Conservation (phyloP, 345 rosid genomes). For the Carallia pectinifolia region DNA sequence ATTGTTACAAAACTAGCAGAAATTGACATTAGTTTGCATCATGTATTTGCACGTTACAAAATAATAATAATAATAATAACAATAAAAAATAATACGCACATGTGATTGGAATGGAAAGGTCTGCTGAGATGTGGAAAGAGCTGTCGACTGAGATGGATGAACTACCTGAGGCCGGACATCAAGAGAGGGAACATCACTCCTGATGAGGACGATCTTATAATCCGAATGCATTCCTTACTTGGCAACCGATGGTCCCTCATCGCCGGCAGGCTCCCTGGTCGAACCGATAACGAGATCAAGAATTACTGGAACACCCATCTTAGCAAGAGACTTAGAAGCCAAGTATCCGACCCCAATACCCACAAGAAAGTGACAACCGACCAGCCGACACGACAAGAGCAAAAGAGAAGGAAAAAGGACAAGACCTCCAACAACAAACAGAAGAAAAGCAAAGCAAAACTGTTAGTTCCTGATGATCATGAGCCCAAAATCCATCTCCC, state of each 20-base stretch:
- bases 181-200: constrained; percentile 55
- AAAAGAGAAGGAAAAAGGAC: constrained; percentile 4
- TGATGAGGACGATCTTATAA: constrained; percentile 58
- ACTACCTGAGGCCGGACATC: constrained; percentile 60
- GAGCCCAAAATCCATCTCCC: constrained; percentile 49
- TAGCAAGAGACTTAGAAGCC: constrained; percentile 37
- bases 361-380: constrained; percentile 26
- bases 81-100: not conserved
- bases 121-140: constrained; percentile 65
- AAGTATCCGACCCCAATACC: constrained; percentile 35
- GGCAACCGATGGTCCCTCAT: constrained; percentile 74
- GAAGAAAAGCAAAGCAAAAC: not conserved
- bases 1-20: no score
- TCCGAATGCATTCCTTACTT: constrained; percentile 51
- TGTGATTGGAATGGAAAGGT: constrained; percentile 22
- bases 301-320: constrained; percentile 63
- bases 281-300: constrained; percentile 77
- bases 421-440: constrained; percentile 12
- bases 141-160: constrained; percentile 74
- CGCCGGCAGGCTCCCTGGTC: constrained; percentile 59
- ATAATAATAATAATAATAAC: no score
- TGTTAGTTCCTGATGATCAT: constrained; percentile 10
- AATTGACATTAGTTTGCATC: no score
- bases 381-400: not conserved
- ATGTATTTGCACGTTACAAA: no score